Conservation (phyloP, 2,329 filamentous ascomycete genomes). For the Shiraia bambusicola region DNA sequence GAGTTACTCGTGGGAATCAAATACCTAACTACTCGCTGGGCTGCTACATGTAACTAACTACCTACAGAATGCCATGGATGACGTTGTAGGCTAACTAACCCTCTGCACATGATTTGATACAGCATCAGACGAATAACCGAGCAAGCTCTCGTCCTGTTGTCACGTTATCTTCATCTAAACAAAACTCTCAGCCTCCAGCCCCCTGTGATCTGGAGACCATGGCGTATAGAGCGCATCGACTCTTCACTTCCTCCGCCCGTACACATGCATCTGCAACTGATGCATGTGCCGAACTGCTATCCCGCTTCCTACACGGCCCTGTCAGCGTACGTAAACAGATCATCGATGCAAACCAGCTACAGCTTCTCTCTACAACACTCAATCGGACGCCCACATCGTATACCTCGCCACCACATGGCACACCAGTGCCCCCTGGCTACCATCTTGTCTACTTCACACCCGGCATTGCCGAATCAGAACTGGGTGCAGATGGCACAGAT, state of each 20-base stretch:
- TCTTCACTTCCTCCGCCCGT: slow-evolving; percentile 19
- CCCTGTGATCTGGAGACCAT: slow-evolving; percentile 13
- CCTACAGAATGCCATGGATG: background rate
- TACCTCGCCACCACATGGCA: slow-evolving; percentile 23
- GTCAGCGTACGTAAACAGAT: slow-evolving; percentile 34
- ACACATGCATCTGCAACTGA: slow-evolving; percentile 27
- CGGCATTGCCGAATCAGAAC: slow-evolving; percentile 60
- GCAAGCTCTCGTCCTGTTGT: background rate
- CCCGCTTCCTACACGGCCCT: slow-evolving; percentile 31
- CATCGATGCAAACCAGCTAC: slow-evolving; percentile 37
- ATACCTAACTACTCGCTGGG: too few relatives aligned
- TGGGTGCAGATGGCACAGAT: slow-evolving; percentile 84
- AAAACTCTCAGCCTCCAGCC: background rate
- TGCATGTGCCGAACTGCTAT: slow-evolving; percentile 34
- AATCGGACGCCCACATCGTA: slow-evolving; percentile 25
- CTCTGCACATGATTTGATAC: background rate
- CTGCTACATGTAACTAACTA: too few relatives aligned
- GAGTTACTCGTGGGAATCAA: too few relatives aligned
- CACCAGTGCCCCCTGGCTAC: slow-evolving; percentile 64
- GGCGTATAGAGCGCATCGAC: slow-evolving; percentile 20
- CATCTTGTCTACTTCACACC: slow-evolving; percentile 90
- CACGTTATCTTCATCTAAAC: background rate
- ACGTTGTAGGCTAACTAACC: background rate
- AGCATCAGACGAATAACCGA: background rate
- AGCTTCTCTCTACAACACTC: slow-evolving; percentile 34